Evolutionary conservation across 177 flowering plant genomes (phyloP), one percentile per base, ranked within the genome.

Genomic region (Vitis hybrid): DNA sequence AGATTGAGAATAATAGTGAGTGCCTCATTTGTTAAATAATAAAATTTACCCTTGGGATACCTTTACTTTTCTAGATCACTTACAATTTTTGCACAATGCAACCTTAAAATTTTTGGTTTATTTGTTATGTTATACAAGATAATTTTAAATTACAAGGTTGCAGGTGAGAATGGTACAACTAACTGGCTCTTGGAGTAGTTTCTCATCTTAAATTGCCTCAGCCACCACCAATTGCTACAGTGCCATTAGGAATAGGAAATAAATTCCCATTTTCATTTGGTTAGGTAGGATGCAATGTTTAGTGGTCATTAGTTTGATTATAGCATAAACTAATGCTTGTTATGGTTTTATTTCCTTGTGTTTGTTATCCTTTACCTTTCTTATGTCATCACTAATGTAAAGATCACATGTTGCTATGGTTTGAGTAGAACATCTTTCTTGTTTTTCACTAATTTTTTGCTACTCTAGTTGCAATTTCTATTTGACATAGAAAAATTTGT

Each of bases 101-200:
- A 15, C 31, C 10, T 10, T 60, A 21, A 39, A 29, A 10, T 2
- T 48, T 56, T 51, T 65, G 2, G 53, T 5, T 33, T 12, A 5
- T 63, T 51, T 45, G n/a, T 4, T 33, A 33, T 33, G 39, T 33
- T 21, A 1, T 49, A 51, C 67, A 49, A 57, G 22, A 22, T 51
- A 22, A 12, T 12, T 16, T 72, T 11, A n/a, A 14, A 16, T 76
- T 29, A 50, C 67, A 74, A 93, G 98, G 98, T 91, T 78, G 98
- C 98, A 33, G 97, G 97, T 59, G 98, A 97, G 62, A 97, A 93
- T 85, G 98, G 97, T 22, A 93, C 98, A 3, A 95, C 95, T 55
- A 74, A 97, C 62, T 91, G 97, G 97, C 77, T 93, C 57, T 93
- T 66, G 88, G 98, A 55, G 98, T 93, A 26, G 87, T 93, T 75